These are phyloP conservation scores for Suillus weaverae DNA, from an alignment of 768 basidiomycete species.

Conservation along the genomic window DNA sequence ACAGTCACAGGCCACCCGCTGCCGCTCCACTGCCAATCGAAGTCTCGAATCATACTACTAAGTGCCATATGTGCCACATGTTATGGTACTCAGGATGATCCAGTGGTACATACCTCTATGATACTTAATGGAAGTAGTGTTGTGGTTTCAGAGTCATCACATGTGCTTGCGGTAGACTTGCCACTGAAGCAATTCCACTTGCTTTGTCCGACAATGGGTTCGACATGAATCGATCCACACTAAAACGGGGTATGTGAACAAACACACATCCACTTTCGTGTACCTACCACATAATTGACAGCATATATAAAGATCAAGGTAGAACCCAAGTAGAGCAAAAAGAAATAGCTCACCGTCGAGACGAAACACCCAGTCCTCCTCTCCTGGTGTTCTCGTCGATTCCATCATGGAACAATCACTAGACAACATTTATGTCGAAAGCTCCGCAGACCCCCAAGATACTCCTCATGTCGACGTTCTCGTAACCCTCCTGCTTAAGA, in stretches of 20 bases:
- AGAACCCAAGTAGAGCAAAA: not conserved
- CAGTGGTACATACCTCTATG: not conserved
- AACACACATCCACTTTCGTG: not conserved
- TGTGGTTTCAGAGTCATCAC: not conserved
- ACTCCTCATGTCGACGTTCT: not conserved
- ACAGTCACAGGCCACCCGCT: too few species aligned
- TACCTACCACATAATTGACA: not conserved
- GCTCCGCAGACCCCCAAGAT: not conserved
- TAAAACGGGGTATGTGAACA: not conserved
- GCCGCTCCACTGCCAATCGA: not conserved
- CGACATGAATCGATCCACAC: not conserved
- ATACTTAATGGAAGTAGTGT: not conserved
- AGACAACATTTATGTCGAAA: too few species aligned
- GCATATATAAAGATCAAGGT: not conserved
- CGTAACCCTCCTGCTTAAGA: not conserved
- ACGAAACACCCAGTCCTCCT: not conserved
- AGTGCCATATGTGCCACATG: too few species aligned
- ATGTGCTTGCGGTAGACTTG: not conserved
- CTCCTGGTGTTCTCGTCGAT: not conserved
- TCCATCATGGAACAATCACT: not conserved
- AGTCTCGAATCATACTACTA: not conserved
- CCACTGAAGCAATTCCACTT: not conserved
- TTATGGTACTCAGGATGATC: too few species aligned
- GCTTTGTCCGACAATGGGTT: not conserved
- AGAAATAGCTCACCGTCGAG: not conserved